phyloP scores from a whole-genome alignment of 192 early-diverging fungal species.

The Phycomyces nitens region DNA sequence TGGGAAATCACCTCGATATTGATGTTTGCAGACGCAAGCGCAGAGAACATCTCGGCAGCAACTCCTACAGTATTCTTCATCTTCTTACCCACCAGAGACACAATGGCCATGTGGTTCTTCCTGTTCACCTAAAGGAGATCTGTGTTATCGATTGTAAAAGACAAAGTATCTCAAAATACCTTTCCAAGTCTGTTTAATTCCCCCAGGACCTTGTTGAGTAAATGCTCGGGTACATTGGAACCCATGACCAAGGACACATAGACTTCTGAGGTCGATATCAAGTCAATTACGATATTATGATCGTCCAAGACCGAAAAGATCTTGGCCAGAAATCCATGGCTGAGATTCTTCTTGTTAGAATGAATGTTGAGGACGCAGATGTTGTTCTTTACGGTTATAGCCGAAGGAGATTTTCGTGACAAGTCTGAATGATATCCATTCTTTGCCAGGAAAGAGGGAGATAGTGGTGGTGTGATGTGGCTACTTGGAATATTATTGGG shows the following conservation, averaged over 20 bases:
- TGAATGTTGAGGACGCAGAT: constrained; percentile 86
- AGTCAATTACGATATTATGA: constrained; percentile 77
- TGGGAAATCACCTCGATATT: constrained; percentile 96
- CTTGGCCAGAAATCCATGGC: constrained; percentile 88
- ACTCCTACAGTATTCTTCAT: constrained; percentile 90
- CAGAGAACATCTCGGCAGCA: constrained; percentile 80
- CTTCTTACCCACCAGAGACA: constrained; percentile 84
- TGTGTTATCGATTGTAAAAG: constrained; percentile 25
- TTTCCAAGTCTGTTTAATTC: constrained; percentile 66
- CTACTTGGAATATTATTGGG: too few species aligned
- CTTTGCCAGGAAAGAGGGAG: too few species aligned
- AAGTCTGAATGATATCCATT: constrained; percentile 9
- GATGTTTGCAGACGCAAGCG: constrained; percentile 69
- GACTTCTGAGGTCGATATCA: constrained; percentile 83
- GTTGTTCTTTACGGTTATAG: constrained; percentile 89
- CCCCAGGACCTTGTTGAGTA: constrained; percentile 58
- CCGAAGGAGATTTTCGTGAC: constrained; percentile 70
- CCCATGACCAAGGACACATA: constrained; percentile 80
- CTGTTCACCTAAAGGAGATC: constrained; percentile 37
- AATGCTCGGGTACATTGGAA: constrained; percentile 38
- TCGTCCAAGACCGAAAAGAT: constrained; percentile 82
- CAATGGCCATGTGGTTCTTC: constrained; percentile 74
- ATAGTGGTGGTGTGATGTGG: too few species aligned
- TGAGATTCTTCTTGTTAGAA: constrained; percentile 84
- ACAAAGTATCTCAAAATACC: neutral